Evolutionary conservation across 2,329 filamentous ascomycete genomes (phyloP).

Genomic region (Aspergillus chevalieri): DNA sequence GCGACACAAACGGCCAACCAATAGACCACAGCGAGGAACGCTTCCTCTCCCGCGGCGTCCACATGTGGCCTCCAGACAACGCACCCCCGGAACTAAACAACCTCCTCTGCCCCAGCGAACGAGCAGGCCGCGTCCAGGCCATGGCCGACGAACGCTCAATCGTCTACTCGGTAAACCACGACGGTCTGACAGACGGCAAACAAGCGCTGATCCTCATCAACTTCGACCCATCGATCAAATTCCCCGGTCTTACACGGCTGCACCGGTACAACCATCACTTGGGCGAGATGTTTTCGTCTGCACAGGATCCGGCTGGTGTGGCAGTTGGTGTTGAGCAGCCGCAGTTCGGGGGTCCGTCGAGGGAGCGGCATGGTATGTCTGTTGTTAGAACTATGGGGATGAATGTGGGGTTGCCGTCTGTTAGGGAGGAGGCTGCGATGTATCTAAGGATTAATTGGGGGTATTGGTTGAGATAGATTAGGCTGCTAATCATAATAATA

Average conservation of each 20-base stretch:
- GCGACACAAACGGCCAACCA: constrained; percentile 17
- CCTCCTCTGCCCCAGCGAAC: constrained; percentile 34
- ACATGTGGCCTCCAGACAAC: constrained; percentile 38
- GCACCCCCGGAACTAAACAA: constrained; percentile 32
- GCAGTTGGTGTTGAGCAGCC: constrained; percentile 11
- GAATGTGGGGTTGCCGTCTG: constrained; percentile 16
- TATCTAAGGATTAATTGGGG: constrained; percentile 21
- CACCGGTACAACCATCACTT: neutral
- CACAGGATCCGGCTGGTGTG: neutral
- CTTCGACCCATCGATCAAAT: constrained; percentile 33
- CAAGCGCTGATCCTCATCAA: constrained; percentile 34
- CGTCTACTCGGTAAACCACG: constrained; percentile 32
- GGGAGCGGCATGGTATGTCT: constrained; percentile 8
- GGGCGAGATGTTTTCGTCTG: neutral
- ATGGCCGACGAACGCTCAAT: constrained; percentile 36
- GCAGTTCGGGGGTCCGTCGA: constrained; percentile 6
- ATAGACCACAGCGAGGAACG: constrained; percentile 33
- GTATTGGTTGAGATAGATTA: constrained; percentile 20
- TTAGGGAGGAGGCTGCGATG: constrained; percentile 22
- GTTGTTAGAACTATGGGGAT: constrained; percentile 1
- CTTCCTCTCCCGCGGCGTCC: constrained; percentile 33
- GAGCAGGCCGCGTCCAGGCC: constrained; percentile 28
- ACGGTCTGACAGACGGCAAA: constrained; percentile 14
- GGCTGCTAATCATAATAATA: too few species aligned
- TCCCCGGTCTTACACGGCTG: constrained; percentile 17